A percentile compares a stretch with the other conserved stretches of the same genome.
phyloP scores from a whole-genome alignment of 2,329 filamentous ascomycete species.

The Ceratocystis smalleyi region DNA sequence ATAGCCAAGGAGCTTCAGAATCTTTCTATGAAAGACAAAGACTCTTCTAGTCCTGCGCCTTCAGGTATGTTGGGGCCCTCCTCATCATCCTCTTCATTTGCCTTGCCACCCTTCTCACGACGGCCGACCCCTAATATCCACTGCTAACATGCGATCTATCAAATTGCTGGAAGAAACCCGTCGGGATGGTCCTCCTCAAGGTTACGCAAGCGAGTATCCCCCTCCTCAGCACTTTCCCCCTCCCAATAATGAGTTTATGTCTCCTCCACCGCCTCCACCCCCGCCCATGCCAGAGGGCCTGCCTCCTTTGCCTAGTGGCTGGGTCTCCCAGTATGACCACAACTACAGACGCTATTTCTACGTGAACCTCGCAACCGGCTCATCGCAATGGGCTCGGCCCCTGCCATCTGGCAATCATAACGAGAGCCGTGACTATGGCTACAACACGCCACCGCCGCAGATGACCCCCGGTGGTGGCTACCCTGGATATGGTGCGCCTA shows the following conservation, averaged over 20 bases:
- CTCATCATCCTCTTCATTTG: background rate
- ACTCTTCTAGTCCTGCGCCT: background rate
- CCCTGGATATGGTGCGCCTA: background rate
- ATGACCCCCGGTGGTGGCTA: background rate
- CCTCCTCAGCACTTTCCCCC: constrained; percentile 14
- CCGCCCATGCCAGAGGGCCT: constrained; percentile 21
- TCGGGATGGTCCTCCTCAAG: background rate
- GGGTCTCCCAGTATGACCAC: constrained; percentile 48
- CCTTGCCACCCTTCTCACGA: background rate
- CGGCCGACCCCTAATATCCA: background rate
- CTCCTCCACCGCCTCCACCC: constrained; percentile 17
- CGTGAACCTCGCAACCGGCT: constrained; percentile 43
- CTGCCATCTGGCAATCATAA: constrained; percentile 18
- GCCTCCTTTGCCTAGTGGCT: constrained; percentile 43
- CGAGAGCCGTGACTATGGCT: constrained; percentile 5
- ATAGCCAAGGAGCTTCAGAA: constrained; percentile 31
- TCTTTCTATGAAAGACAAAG: constrained; percentile 28
- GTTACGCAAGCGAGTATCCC: constrained; percentile 10
- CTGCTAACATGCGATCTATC: background rate
- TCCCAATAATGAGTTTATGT: constrained; percentile 5
- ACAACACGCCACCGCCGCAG: constrained; percentile 5
- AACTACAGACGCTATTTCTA: constrained; percentile 49
- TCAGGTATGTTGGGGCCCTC: background rate
- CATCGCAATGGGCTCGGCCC: constrained; percentile 49
- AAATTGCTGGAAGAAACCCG: background rate